Evolutionary conservation across 176 grass and related monocot species (phyloP).

Genomic region (Musa beccarii): DNA sequence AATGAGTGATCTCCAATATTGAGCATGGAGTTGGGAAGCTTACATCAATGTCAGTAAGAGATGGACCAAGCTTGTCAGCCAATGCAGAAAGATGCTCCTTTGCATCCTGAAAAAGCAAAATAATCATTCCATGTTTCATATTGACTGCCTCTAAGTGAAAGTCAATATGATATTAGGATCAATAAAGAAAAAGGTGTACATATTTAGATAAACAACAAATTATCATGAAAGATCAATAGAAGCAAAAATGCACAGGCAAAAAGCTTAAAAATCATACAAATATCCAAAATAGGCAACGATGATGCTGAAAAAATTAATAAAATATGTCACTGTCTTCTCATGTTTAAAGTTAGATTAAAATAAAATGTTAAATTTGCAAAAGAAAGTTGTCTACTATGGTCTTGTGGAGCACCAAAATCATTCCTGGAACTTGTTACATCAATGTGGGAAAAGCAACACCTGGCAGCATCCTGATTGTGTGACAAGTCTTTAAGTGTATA

Average conservation of each 20-base stretch:
- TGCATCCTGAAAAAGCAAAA: constrained; percentile 57
- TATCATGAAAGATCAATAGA: neutral
- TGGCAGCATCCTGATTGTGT: too few species aligned
- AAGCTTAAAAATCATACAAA: too few species aligned
- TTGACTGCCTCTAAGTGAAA: neutral
- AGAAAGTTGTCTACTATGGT: too few species aligned
- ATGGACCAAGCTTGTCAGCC: constrained; percentile 85
- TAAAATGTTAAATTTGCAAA: too few species aligned
- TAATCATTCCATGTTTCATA: neutral
- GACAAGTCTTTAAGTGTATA: too few species aligned
- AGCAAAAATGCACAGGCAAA: neutral
- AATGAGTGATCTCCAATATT: constrained; percentile 1
- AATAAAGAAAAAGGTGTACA: neutral
- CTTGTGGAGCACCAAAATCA: too few species aligned
- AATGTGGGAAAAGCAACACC: too few species aligned
- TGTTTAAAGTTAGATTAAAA: too few species aligned
- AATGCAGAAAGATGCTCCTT: constrained; percentile 96
- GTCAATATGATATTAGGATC: neutral
- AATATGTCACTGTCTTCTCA: too few species aligned
- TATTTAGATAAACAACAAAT: neutral
- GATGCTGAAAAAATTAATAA: too few species aligned
- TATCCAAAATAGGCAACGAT: too few species aligned
- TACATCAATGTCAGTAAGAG: constrained; percentile 90
- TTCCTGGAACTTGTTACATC: too few species aligned
- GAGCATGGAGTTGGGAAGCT: constrained; percentile 11